phyloP scores from a whole-genome alignment of 2,329 filamentous ascomycete genomes.

The Exophiala sp. region DNA sequence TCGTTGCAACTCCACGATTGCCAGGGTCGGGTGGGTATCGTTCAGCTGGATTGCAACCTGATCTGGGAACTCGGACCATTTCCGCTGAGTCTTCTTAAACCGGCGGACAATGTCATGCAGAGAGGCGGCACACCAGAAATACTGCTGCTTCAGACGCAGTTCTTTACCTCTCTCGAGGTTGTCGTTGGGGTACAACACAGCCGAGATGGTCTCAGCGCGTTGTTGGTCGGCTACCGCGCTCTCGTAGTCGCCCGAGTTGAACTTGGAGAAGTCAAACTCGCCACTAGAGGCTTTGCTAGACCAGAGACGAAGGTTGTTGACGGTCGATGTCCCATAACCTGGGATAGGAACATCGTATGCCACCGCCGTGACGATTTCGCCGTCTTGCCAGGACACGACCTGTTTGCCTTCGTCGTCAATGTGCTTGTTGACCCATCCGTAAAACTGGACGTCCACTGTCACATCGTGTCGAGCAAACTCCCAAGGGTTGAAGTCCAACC shows the following conservation, averaged over 20 bases:
- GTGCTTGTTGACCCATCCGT: slow-evolving; percentile 71
- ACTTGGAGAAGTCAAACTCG: slow-evolving; percentile 99
- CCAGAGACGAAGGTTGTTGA: slow-evolving; percentile 96
- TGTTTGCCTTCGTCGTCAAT: slow-evolving; percentile 70
- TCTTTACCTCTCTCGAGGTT: slow-evolving; percentile 96
- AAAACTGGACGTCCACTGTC: slow-evolving; percentile 95
- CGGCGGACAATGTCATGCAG: slow-evolving; percentile 92
- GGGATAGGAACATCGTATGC: slow-evolving; percentile 92
- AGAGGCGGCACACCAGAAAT: slow-evolving; percentile 98
- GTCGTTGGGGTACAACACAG: slow-evolving; percentile 94
- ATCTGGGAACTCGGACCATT: slow-evolving; percentile 87
- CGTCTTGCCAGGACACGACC: slow-evolving; percentile 76
- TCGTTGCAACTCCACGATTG: slow-evolving; percentile 90
- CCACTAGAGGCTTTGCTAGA: slow-evolving; percentile 94
- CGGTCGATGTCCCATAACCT: slow-evolving; percentile 80
- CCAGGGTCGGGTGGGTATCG: slow-evolving; percentile 93
- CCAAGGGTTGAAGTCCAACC: slow-evolving; percentile 99
- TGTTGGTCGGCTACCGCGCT: slow-evolving; percentile 97
- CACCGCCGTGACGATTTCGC: slow-evolving; percentile 84
- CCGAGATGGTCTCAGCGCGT: slow-evolving; percentile 96
- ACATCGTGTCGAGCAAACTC: slow-evolving; percentile 96
- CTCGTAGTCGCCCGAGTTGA: slow-evolving; percentile 97
- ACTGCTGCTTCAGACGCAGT: slow-evolving; percentile 95
- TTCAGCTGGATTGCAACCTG: slow-evolving; percentile 97
- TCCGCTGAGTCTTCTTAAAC: slow-evolving; percentile 93